Evolutionary conservation across 495 filamentous ascomycete genomes (phyloP).

Genomic region (Chaetomidium leptoderma): DNA sequence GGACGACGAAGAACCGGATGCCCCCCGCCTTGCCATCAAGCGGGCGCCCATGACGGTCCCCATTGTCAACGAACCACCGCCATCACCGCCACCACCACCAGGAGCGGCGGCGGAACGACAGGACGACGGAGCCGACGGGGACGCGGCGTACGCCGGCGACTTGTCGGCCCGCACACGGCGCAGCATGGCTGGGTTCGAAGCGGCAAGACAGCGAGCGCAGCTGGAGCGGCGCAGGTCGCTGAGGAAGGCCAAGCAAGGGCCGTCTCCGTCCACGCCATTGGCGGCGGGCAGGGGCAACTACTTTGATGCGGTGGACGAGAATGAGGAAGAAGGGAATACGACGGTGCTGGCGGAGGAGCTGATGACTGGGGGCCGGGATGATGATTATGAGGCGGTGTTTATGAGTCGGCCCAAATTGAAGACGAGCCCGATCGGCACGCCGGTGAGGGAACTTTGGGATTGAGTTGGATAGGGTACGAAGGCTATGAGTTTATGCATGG

Average conservation of each 20-base stretch:
- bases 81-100: too few species aligned
- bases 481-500: background rate
- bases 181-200: conserved; percentile 66
- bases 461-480: background rate
- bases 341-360: conserved; percentile 32
- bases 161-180: conserved; percentile 74
- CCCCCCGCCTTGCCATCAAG: conserved; percentile 24
- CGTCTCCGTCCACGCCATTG: conserved; percentile 11
- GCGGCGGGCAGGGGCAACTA: conserved; percentile 28
- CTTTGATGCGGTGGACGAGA: conserved; percentile 42
- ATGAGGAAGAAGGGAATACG: conserved; percentile 27
- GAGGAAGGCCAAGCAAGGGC: conserved; percentile 37
- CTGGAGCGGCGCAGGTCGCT: conserved; percentile 53
- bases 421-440: conserved; percentile 65
- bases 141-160: conserved; percentile 36
- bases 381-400: conserved; percentile 82
- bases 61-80: background rate
- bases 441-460: conserved; percentile 32
- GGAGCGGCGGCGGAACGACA: background rate
- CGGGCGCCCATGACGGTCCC: conserved; percentile 25
- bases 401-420: conserved; percentile 77
- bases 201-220: conserved; percentile 49
- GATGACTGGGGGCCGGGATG: conserved; percentile 56
- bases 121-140: background rate
- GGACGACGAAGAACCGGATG: conserved; percentile 25